Conservation (phyloP, 306 rosid species). For the Astragalus glycyphyllos region DNA sequence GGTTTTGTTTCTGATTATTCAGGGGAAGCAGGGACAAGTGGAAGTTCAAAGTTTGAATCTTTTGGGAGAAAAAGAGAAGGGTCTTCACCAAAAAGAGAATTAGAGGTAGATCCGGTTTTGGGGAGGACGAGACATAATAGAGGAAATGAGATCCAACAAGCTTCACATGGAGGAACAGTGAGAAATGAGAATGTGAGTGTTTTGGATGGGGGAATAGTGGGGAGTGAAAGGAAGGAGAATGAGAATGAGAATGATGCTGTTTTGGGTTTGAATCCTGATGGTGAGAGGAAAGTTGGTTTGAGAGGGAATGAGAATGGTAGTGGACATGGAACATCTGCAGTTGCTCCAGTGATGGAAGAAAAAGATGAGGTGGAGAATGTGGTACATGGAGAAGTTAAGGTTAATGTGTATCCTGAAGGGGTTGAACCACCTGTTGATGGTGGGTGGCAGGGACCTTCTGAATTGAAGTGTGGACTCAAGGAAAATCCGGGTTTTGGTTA, state of each 20-base stretch:
- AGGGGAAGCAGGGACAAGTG: constrained; percentile 65
- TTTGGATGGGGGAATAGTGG: constrained; percentile 35
- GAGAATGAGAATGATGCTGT: constrained; percentile 38
- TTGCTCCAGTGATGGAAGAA: constrained; percentile 56
- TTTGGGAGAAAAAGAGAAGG: constrained; percentile 58
- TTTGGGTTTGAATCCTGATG: constrained; percentile 43
- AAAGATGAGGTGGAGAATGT: constrained; percentile 53
- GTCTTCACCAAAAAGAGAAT: constrained; percentile 64
- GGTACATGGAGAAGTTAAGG: constrained; percentile 55
- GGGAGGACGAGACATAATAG: constrained; percentile 59
- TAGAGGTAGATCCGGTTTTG: constrained; percentile 76
- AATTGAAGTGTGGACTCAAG: constrained; percentile 71
- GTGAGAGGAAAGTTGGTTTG: constrained; percentile 51
- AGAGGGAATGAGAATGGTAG: constrained; percentile 53
- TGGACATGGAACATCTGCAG: constrained; percentile 56
- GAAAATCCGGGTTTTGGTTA: constrained; percentile 86
- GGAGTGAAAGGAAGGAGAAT: constrained; percentile 52
- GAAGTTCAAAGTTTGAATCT: constrained; percentile 59
- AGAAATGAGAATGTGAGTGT: constrained; percentile 39
- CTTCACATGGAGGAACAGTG: constrained; percentile 45
- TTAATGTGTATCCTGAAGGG: constrained; percentile 48
- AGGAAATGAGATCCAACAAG: constrained; percentile 71
- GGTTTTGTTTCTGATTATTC: constrained; percentile 92
- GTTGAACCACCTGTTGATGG: constrained; percentile 52
- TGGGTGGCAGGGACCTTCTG: constrained; percentile 62